These are phyloP conservation scores for Phialocephala sp. DNA, from an alignment of 2,329 filamentous ascomycete species.

Conservation along the genomic window DNA sequence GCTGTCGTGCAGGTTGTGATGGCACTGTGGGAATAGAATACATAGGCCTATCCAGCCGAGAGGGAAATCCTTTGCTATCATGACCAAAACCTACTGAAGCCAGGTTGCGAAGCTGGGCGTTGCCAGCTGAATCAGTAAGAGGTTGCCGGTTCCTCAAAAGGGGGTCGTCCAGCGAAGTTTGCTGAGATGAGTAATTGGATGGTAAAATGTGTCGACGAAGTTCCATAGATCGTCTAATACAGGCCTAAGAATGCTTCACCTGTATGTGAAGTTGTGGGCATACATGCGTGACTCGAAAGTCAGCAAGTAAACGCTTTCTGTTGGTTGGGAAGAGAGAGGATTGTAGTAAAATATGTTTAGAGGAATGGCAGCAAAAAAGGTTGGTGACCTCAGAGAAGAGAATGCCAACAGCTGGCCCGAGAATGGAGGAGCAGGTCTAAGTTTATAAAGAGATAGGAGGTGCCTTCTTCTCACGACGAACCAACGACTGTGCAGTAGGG, in stretches of 20 bases:
- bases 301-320: slow-evolving; percentile 31
- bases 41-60: slow-evolving; percentile 32
- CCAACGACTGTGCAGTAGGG: neutral
- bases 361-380: slow-evolving; percentile 40
- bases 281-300: slow-evolving; percentile 28
- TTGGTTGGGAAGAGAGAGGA: slow-evolving; percentile 39
- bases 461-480: slow-evolving; percentile 1
- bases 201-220: slow-evolving; percentile 34
- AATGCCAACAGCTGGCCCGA: slow-evolving; percentile 40
- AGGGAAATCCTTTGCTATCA: slow-evolving; percentile 38
- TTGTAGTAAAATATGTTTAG: slow-evolving; percentile 42
- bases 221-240: slow-evolving; percentile 37
- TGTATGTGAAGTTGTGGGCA: slow-evolving; percentile 21
- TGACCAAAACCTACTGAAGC: slow-evolving; percentile 35
- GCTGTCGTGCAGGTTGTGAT: slow-evolving; percentile 35
- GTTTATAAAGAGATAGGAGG: slow-evolving; percentile 39
- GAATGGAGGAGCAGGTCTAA: slow-evolving; percentile 42
- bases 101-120: slow-evolving; percentile 39
- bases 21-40: slow-evolving; percentile 39
- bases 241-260: slow-evolving; percentile 40
- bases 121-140: slow-evolving; percentile 41
- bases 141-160: slow-evolving; percentile 34
- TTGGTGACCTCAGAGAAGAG: slow-evolving; percentile 33
- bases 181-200: slow-evolving; percentile 33
- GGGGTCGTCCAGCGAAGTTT: slow-evolving; percentile 31